These are phyloP conservation scores for Periglandula ipomoeae DNA, from an alignment of 2,329 filamentous ascomycete species.

Conservation along the genomic window DNA sequence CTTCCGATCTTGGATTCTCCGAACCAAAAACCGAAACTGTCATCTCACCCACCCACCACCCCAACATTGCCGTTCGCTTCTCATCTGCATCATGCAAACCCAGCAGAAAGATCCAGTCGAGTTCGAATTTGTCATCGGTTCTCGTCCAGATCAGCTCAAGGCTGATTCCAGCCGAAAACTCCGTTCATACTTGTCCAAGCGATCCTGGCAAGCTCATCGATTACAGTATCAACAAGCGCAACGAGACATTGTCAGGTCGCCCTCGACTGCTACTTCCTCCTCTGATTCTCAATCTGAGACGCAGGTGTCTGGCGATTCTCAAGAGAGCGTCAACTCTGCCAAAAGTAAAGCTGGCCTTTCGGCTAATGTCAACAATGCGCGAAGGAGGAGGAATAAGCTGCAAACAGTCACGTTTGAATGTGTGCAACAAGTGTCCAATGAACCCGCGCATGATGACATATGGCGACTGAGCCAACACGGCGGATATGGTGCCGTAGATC, in stretches of 20 bases:
- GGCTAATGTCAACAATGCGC: background rate
- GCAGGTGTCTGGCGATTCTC: no score
- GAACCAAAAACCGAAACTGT: no score
- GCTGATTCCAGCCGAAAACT: conserved; percentile 11
- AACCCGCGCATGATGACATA: background rate
- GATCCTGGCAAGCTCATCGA: conserved; percentile 13
- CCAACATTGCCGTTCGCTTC: no score
- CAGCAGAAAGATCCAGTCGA: no score
- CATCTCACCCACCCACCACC: no score
- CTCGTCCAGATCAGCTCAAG: conserved; percentile 16
- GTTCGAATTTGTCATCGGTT: conserved; percentile 16
- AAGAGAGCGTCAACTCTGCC: no score
- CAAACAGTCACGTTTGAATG: background rate
- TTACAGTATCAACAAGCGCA: no score
- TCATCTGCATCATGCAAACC: no score
- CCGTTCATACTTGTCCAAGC: conserved; percentile 14
- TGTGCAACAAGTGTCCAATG: background rate
- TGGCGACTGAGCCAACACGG: conserved; percentile 1
- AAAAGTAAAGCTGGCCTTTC: background rate
- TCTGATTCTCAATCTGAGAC: background rate
- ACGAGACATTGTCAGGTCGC: background rate
- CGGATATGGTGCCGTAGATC: no score
- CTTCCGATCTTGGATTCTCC: no score
- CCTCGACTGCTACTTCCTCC: background rate
- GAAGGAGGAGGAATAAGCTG: background rate